Base-by-base conservation (phyloP, 345 rosid genomes). In the Hevea brasiliensis region DNA sequence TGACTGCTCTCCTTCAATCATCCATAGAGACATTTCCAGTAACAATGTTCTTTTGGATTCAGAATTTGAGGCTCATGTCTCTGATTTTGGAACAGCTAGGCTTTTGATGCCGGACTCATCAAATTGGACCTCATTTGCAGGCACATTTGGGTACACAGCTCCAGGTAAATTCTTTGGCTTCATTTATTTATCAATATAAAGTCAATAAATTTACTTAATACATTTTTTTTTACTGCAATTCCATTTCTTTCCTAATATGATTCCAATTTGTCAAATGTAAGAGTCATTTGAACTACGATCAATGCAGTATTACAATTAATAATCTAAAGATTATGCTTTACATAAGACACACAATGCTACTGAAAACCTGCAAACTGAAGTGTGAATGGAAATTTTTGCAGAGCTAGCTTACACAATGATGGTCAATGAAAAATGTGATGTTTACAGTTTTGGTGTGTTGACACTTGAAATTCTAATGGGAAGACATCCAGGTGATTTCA, bases 1-100 rank as follows among this genome's bases (percentile, higher is more conserved):
- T 13, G 74, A 71, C 40, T 71, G 74, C 58, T 44, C 45, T 60
- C 66, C 74, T 20, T 58, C 74, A 7, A 71, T 71, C 13, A 60
- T 71, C 60, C 74, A 71, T 42, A 20, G 65, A 70, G 73, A 70
- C 55, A 57, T 70, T n/a, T n/a, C n/a, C n/a, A n/a, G n/a, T n/a
- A n/a, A n/a, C n/a, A n/a, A n/a, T n/a, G n/a, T n/a, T n/a, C n/a
- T n/a, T n/a, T n/a, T n/a, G n/a, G n/a, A n/a, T n/a, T n/a, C n/a
- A n/a, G n/a, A n/a, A n/a, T n/a, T n/a, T n/a, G n/a, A n/a, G n/a
- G n/a, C n/a, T n/a, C n/a, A n/a, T n/a, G n/a, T n/a, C n/a, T n/a
- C n/a, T n/a, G n/a, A n/a, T n/a, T n/a, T n/a, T n/a, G n/a, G n/a
- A n/a, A n/a, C n/a, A n/a, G n/a, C n/a, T n/a, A n/a, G n/a, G n/a